Percentiles rank a stretch among this genome's conserved stretches.
phyloP scores from a whole-genome alignment of 768 basidiomycete species.

The Boletus rubropictus region DNA sequence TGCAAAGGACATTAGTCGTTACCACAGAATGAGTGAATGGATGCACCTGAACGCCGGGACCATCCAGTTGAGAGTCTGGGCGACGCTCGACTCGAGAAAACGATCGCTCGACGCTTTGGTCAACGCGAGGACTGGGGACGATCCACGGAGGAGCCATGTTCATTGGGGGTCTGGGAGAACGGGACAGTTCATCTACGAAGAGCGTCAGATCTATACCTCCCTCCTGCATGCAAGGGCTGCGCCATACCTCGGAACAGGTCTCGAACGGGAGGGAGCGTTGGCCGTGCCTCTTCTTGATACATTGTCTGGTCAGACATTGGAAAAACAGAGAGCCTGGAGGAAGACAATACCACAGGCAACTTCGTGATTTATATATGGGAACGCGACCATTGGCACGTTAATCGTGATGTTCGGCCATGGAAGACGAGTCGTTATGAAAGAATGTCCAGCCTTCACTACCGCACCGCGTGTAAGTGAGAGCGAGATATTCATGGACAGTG shows the following conservation, averaged over 20 bases:
- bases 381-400: slow-evolving; percentile 19
- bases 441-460: slow-evolving; percentile 21
- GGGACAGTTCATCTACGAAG: slow-evolving; percentile 43
- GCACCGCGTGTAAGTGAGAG: slow-evolving; percentile 19
- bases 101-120: slow-evolving; percentile 22
- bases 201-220: neutral
- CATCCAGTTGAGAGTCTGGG: slow-evolving; percentile 21
- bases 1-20: slow-evolving; percentile 9
- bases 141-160: slow-evolving; percentile 39
- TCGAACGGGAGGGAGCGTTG: slow-evolving; percentile 66
- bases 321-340: slow-evolving; percentile 15
- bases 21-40: neutral
- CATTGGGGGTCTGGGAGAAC: slow-evolving; percentile 34
- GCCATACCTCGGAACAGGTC: slow-evolving; percentile 57
- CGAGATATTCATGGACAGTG: slow-evolving; percentile 22
- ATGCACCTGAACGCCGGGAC: slow-evolving; percentile 30
- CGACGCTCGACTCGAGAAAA: slow-evolving; percentile 22
- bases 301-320: slow-evolving; percentile 27
- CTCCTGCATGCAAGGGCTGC: neutral
- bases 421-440: slow-evolving; percentile 22
- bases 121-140: slow-evolving; percentile 39
- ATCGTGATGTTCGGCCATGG: slow-evolving; percentile 21
- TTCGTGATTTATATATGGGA: slow-evolving; percentile 24
- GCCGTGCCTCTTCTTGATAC: slow-evolving; percentile 34
- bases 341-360: slow-evolving; percentile 1